A percentile compares a stretch with the other conserved stretches of the same genome.
Evolutionary conservation across 2,329 filamentous ascomycete species (phyloP).

Genomic region (Sclerotinia spermophila): DNA sequence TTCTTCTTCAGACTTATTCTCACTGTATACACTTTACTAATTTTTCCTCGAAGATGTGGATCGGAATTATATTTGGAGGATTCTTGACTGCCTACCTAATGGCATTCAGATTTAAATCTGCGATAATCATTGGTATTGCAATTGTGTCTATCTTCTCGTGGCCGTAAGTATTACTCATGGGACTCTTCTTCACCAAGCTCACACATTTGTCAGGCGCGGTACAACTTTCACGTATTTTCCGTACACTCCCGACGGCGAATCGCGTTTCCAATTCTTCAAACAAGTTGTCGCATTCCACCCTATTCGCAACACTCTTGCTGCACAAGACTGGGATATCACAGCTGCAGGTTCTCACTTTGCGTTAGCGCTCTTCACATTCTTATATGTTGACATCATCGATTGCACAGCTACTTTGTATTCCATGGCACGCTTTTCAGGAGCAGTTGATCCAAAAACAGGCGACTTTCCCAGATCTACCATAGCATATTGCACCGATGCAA

Average conservation of each 20-base stretch:
- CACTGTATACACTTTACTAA: neutral
- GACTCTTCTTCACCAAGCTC: neutral
- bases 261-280: constrained; percentile 68
- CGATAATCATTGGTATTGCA: constrained; percentile 69
- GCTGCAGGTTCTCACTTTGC: constrained; percentile 56
- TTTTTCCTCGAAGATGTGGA: constrained; percentile 60
- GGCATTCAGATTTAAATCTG: constrained; percentile 72
- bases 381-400: constrained; percentile 78
- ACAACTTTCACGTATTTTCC: constrained; percentile 73
- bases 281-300: constrained; percentile 69
- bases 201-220: constrained; percentile 46
- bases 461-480: constrained; percentile 84
- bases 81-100: constrained; percentile 77
- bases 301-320: constrained; percentile 58
- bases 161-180: constrained; percentile 50
- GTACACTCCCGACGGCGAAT: constrained; percentile 58
- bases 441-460: constrained; percentile 61
- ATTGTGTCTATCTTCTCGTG: constrained; percentile 71
- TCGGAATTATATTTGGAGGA: constrained; percentile 77
- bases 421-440: constrained; percentile 73
- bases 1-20: neutral
- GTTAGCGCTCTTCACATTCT: constrained; percentile 70
- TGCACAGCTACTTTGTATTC: constrained; percentile 74
- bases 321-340: constrained; percentile 62
- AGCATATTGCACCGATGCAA: constrained; percentile 70